A percentile compares a stretch with the other conserved stretches of the same genome.
Evolutionary conservation across 148 eudicot species (phyloP).

Genomic region (Polygonum maritimum): DNA sequence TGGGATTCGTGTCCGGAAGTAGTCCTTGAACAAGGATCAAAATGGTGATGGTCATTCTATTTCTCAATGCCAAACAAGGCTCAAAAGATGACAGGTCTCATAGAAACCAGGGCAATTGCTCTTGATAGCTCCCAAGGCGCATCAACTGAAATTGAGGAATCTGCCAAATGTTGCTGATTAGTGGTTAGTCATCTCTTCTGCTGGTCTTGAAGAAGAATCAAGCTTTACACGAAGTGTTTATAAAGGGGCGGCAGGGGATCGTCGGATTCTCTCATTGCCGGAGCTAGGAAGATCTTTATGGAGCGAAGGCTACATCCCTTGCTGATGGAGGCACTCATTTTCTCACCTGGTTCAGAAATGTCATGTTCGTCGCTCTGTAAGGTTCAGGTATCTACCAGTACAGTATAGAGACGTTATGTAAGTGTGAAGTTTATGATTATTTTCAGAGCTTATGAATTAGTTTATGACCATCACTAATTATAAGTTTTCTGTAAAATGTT

Average conservation of each 20-base stretch:
- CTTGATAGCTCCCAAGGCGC: neutral
- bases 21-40: slow-evolving; percentile 9
- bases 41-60: too few relatives aligned
- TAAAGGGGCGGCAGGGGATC: neutral
- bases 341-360: neutral
- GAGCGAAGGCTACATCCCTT: neutral
- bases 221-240: neutral
- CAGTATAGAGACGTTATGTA: too few relatives aligned
- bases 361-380: neutral
- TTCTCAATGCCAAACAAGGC: too few relatives aligned
- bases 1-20: slow-evolving; percentile 74
- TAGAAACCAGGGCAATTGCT: neutral
- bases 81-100: neutral
- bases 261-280: neutral
- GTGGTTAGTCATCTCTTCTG: neutral
- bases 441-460: too few relatives aligned
- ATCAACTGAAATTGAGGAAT: neutral
- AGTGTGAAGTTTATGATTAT: too few relatives aligned
- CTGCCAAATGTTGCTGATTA: neutral
- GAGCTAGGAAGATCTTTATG: neutral
- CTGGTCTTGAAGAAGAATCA: neutral
- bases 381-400: too few relatives aligned
- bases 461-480: too few relatives aligned
- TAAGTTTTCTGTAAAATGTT: too few relatives aligned
- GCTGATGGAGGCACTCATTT: neutral